Evolutionary conservation across 2,329 filamentous ascomycete genomes (phyloP).

Genomic region (Acephala macrosclerotiorum): DNA sequence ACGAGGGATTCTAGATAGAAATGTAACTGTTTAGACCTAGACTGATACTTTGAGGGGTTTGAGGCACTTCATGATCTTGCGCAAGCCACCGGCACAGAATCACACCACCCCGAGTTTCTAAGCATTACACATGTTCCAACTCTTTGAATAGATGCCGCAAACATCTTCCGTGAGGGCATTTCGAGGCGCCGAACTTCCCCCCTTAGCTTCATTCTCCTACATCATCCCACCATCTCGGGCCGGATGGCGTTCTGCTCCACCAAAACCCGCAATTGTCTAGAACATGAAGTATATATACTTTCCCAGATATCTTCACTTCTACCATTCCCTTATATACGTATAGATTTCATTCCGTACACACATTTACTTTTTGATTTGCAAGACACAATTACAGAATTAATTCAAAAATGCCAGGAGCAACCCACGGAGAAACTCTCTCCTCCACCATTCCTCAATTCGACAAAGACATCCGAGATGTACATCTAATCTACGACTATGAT

Average conservation of each 20-base stretch:
- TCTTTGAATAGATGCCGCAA: neutral
- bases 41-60: neutral
- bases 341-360: neutral
- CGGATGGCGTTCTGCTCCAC: neutral
- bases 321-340: neutral
- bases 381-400: neutral
- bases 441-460: slow-evolving; percentile 49
- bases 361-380: neutral
- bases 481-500: slow-evolving; percentile 64
- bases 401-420: slow-evolving; percentile 30
- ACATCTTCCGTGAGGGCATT: neutral
- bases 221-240: slow-evolving; percentile 20
- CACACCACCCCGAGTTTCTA: neutral
- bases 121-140: neutral
- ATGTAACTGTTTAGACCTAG: slow-evolving; percentile 23
- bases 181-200: slow-evolving; percentile 16
- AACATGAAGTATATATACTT: neutral
- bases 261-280: slow-evolving; percentile 4
- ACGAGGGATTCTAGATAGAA: slow-evolving; percentile 9
- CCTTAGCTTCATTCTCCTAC: slow-evolving; percentile 19
- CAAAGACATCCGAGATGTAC: slow-evolving; percentile 58
- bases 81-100: neutral
- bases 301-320: neutral
- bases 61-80: neutral
- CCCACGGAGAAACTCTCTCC: slow-evolving; percentile 24